Evolutionary conservation across 306 rosid species (phyloP).

Genomic region (Dalbergia oliveri): DNA sequence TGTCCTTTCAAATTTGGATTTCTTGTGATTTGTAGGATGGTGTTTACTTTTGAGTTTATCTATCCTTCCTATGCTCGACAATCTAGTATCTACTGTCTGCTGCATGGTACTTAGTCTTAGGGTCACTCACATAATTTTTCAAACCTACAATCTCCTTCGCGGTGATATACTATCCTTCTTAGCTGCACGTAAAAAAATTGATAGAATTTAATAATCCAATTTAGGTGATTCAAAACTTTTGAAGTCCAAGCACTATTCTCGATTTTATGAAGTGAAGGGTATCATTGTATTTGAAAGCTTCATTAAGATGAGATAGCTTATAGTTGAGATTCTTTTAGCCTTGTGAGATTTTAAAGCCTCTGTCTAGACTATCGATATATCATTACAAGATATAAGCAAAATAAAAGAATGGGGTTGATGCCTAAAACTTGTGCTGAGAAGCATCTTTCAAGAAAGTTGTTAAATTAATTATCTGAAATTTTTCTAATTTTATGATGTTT

Average conservation of each 20-base stretch:
- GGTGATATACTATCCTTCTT: neutral
- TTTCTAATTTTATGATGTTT: neutral
- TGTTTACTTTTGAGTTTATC: neutral
- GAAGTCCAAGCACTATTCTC: neutral
- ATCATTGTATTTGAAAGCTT: neutral
- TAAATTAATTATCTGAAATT: too few species aligned
- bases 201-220: neutral
- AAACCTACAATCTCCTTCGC: neutral
- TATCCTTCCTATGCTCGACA: neutral
- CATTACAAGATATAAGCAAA: neutral
- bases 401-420: neutral
- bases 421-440: neutral
- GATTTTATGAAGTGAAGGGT: neutral
- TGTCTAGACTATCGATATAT: neutral
- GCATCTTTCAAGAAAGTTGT: too few species aligned
- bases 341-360: neutral
- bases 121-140: neutral
- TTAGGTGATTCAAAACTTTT: neutral
- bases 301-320: neutral
- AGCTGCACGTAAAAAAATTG: neutral
- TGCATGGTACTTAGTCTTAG: too few species aligned
- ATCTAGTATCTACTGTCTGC: neutral
- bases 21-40: slow-evolving; percentile 8
- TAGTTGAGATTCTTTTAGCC: neutral
- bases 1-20: neutral